Conservation (phyloP, 306 rosid species). For the Citrullus amarus region DNA sequence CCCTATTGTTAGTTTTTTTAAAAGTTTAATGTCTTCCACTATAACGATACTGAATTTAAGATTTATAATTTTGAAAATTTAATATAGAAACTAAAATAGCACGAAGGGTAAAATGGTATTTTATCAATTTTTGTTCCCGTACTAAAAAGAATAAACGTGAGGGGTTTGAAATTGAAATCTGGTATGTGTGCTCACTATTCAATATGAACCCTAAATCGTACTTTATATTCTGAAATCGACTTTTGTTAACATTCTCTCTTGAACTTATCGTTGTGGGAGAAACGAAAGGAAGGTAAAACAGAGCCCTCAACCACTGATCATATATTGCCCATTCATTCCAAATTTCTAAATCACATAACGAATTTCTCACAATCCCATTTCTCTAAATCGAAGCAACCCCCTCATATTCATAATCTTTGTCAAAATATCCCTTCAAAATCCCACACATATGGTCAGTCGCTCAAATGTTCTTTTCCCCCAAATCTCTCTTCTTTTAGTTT, state of each 20-base stretch:
- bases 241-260: not conserved
- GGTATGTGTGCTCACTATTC: not conserved
- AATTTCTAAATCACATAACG: not conserved
- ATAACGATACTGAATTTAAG: too few species aligned
- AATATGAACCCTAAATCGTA: not conserved
- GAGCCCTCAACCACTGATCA: not conserved
- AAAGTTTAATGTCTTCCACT: too few species aligned
- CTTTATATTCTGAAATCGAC: not conserved
- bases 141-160: not conserved
- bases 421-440: constrained; percentile 9
- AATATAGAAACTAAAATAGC: too few species aligned
- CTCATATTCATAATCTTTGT: not conserved
- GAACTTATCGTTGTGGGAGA: not conserved
- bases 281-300: not conserved
- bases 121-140: too few species aligned
- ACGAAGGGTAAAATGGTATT: too few species aligned
- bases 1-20: too few species aligned
- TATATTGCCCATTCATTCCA: too few species aligned
- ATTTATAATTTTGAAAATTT: too few species aligned
- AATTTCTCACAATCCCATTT: not conserved
- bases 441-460: constrained; percentile 33
- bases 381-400: constrained; percentile 51
- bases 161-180: not conserved
- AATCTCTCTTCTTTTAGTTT: constrained; percentile 8
- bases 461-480: constrained; percentile 60